phyloP scores from a whole-genome alignment of 148 eudicot species.

The Rhododendron vialii region DNA sequence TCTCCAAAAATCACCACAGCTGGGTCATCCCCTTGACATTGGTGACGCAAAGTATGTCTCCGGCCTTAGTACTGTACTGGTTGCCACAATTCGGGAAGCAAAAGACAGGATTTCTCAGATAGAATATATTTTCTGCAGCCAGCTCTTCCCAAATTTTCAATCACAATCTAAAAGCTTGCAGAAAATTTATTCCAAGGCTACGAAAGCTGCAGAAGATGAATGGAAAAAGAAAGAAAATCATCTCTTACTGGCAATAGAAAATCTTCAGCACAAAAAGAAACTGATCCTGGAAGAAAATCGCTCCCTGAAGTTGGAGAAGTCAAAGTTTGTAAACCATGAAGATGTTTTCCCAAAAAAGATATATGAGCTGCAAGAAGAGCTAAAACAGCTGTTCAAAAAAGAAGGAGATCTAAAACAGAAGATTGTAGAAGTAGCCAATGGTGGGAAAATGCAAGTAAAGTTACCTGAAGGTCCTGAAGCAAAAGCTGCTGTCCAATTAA shows the following conservation, averaged over 20 bases:
- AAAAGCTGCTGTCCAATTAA: slow-evolving; percentile 19
- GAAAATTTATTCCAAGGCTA: slow-evolving; percentile 50
- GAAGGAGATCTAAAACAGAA: slow-evolving; percentile 37
- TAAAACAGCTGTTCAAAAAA: too few relatives aligned
- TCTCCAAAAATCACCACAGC: slow-evolving; percentile 30
- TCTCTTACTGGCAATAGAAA: slow-evolving; percentile 43
- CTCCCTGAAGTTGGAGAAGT: slow-evolving; percentile 40
- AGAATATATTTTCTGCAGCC: slow-evolving; percentile 77
- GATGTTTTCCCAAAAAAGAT: slow-evolving; percentile 8
- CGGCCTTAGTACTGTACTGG: slow-evolving; percentile 68
- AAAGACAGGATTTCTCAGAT: slow-evolving; percentile 85
- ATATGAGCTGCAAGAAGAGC: slow-evolving; percentile 37
- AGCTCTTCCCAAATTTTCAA: slow-evolving; percentile 73
- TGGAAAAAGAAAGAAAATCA: slow-evolving; percentile 52
- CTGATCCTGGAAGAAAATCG: slow-evolving; percentile 37
- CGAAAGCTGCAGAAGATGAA: slow-evolving; percentile 52
- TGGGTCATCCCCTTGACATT: slow-evolving; percentile 26
- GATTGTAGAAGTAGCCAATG: slow-evolving; percentile 38
- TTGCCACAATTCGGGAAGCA: slow-evolving; percentile 82
- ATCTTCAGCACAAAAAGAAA: slow-evolving; percentile 46
- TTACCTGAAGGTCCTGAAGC: slow-evolving; percentile 33
- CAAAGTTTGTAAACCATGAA: slow-evolving; percentile 16
- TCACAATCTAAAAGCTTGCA: slow-evolving; percentile 36
- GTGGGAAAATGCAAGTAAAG: slow-evolving; percentile 30
- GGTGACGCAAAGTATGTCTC: slow-evolving; percentile 59